Evolutionary conservation across 2,329 filamentous ascomycete species (phyloP), one percentile per base, ranked within the genome.

Genomic region (Diaporthe humulicola): DNA sequence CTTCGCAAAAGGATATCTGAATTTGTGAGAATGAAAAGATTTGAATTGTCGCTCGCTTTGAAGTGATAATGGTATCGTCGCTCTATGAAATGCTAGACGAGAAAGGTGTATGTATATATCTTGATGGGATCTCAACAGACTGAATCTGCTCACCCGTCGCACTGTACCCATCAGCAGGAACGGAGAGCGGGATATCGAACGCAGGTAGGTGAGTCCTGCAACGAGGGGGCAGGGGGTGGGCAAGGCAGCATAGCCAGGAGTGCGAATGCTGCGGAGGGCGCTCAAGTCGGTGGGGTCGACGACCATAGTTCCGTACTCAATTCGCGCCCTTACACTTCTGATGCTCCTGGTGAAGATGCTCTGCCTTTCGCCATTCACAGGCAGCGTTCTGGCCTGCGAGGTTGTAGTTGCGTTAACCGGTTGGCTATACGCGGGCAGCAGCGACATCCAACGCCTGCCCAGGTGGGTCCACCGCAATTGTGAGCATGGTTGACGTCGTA

Each of bases 21-120:
- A 4, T 28, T 38, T 38, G 8, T 54, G 10, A 5, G 48, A 57
- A 36, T 10, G 45, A 40, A 54, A 54, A 19, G 8, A 54, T 38
- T 40, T 52, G 8, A 69, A 69, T 54, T 69, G 22, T 54, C 45
- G 64, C 64, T 69, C 64, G 64, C 64, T 69, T 69, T 28, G 33
- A 69, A 54, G 30, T 52, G 45, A 52, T 69, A 25, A 67, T 67
- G 45, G 45, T 54, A 69, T 54, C 64, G 45, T 69, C 45, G 64
- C 64, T 69, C 64, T 69, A 69, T 69, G 64, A 69, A 54, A 69
- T 69, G 64, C 64, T 69, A 40, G 64, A 22, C 33, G 52, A 33
- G 33, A 69, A 54, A 19, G 15, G 45, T 50, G 48, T 25, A 25
- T 36, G 9, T 4, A 52, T 54, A 69, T 25, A 45, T 33, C 60